These are phyloP conservation scores for Leptographium flavum DNA, from an alignment of 2,329 filamentous ascomycete genomes.

Conservation along the genomic window DNA sequence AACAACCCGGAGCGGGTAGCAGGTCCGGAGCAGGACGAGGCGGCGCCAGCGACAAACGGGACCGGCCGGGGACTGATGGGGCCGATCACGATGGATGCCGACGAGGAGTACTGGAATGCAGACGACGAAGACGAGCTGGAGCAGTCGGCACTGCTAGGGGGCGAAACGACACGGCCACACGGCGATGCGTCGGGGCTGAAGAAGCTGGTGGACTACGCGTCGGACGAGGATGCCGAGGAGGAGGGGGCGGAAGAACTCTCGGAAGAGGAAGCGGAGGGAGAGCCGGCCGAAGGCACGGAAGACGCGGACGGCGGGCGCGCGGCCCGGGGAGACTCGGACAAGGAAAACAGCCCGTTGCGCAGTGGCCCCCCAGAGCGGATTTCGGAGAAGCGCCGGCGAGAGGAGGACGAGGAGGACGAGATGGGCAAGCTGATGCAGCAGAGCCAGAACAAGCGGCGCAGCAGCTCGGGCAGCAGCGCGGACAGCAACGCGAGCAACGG, in stretches of 20 bases:
- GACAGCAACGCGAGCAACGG: too few relatives aligned
- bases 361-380: constrained; percentile 54
- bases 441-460: constrained; percentile 50
- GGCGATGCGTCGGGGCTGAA: constrained; percentile 49
- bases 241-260: not conserved
- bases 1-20: not conserved
- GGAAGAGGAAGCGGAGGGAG: not conserved
- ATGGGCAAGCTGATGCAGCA: constrained; percentile 64
- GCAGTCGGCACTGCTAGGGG: not conserved
- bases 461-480: constrained; percentile 30
- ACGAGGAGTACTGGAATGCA: constrained; percentile 87
- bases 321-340: not conserved
- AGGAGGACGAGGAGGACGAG: constrained; percentile 88
- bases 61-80: constrained; percentile 3
- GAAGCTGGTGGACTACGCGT: constrained; percentile 80
- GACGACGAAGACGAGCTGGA: constrained; percentile 62
- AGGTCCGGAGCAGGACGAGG: not conserved
- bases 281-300: not conserved
- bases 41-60: constrained; percentile 1
- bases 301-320: not conserved
- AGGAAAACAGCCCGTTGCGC: not conserved
- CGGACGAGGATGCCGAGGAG: constrained; percentile 60
- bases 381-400: constrained; percentile 77
- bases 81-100: constrained; percentile 47
- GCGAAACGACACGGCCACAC: constrained; percentile 29